These are phyloP conservation scores for Leccinum subrobustum DNA, from an alignment of 1,284 basidiomycete species.

Conservation along the genomic window DNA sequence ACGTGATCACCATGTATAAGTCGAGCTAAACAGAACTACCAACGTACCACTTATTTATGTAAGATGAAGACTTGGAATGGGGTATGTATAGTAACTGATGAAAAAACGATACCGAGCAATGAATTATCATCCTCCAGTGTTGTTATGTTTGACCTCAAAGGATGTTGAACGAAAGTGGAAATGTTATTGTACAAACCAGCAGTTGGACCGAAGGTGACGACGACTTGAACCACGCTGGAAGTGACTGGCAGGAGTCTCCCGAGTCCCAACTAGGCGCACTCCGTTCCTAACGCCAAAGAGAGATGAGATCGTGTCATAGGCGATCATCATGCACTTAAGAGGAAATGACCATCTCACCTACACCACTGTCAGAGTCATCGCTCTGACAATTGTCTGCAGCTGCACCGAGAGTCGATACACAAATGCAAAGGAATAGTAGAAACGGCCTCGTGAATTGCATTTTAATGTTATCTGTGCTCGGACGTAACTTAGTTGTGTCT, in stretches of 20 bases:
- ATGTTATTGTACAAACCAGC: not conserved
- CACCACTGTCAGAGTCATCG: not conserved
- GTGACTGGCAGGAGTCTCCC: not conserved
- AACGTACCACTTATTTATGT: not conserved
- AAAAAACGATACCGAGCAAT: not conserved
- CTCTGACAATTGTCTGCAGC: not conserved
- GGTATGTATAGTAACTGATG: not conserved
- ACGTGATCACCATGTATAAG: too few species aligned
- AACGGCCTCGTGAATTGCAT: not conserved
- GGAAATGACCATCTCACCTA: not conserved
- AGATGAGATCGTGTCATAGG: not conserved
- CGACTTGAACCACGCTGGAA: not conserved
- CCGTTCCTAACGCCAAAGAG: not conserved
- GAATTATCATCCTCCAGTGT: not conserved
- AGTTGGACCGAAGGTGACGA: not conserved
- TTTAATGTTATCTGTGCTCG: not conserved
- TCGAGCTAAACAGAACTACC: too few species aligned
- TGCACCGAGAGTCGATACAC: not conserved
- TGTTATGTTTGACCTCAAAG: not conserved
- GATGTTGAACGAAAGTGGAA: not conserved
- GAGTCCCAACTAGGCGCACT: not conserved
- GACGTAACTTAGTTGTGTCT: not conserved
- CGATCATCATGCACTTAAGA: not conserved
- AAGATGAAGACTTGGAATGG: not conserved
- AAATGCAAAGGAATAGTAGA: not conserved